Conservation (phyloP, 108 stramenopile genomes). For the Cyclotella sp. region DNA sequence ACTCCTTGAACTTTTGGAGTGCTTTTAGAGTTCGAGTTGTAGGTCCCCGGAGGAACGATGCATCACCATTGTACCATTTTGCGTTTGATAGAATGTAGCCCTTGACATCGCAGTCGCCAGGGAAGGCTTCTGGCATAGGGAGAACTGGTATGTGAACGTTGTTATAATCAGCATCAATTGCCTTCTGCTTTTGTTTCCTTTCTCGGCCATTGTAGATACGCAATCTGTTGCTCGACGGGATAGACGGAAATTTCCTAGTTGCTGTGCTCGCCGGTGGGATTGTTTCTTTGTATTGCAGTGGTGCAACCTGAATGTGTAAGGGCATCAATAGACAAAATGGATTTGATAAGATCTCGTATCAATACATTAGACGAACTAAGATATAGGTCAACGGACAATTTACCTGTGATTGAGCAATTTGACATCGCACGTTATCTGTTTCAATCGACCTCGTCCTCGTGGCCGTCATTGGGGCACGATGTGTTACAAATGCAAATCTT, state of each 20-base stretch:
- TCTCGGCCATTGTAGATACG: not conserved
- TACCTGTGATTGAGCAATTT: not conserved
- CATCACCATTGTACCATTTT: too few relatives aligned
- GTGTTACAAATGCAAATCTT: not conserved
- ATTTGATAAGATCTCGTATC: not conserved
- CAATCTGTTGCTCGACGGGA: not conserved
- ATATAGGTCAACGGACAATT: not conserved
- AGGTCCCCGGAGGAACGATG: too few relatives aligned
- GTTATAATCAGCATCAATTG: too few relatives aligned
- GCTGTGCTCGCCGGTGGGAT: not conserved
- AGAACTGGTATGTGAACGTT: too few relatives aligned
- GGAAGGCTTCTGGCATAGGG: too few relatives aligned
- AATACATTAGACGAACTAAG: not conserved
- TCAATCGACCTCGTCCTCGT: not conserved
- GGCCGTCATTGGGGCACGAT: not conserved
- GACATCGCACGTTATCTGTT: not conserved
- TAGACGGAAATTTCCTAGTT: not conserved
- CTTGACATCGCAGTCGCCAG: too few relatives aligned
- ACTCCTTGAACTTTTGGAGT: too few relatives aligned
- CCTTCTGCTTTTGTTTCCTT: too few relatives aligned
- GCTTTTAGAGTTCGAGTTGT: too few relatives aligned
- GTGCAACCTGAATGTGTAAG: not conserved
- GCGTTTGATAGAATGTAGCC: too few relatives aligned
- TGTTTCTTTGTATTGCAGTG: not conserved
- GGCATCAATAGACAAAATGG: not conserved